A percentile compares a stretch with the other conserved stretches of the same genome.
phyloP scores from a whole-genome alignment of 169 alveolate species.

The Plasmodium fragile region DNA sequence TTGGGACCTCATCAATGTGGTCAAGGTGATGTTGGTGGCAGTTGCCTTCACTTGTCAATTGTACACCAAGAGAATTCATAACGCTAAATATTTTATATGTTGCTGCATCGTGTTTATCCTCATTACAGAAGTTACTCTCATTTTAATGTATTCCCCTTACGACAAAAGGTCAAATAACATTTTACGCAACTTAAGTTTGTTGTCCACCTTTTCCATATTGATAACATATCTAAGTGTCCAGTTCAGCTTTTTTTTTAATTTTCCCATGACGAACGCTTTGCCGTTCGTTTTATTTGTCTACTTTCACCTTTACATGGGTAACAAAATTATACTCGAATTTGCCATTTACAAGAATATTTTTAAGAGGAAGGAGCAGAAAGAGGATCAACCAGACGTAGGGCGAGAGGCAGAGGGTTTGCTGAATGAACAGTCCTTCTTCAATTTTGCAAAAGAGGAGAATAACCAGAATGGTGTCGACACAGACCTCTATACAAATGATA shows the following conservation, averaged over 20 bases:
- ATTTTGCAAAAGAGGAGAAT: not conserved
- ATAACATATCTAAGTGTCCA: constrained; percentile 44
- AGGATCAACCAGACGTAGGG: not conserved
- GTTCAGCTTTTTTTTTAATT: constrained; percentile 38
- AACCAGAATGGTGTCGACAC: not conserved
- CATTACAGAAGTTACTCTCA: constrained; percentile 42
- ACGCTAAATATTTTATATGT: constrained; percentile 65
- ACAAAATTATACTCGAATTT: constrained; percentile 64
- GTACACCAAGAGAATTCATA: constrained; percentile 31
- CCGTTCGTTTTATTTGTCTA: constrained; percentile 40
- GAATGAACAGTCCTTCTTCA: constrained; percentile 26
- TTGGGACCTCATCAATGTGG: constrained; percentile 53
- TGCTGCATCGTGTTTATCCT: constrained; percentile 40
- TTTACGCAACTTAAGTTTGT: constrained; percentile 34
- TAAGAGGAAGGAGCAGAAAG: not conserved
- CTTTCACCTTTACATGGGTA: constrained; percentile 40
- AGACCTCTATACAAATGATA: not conserved
- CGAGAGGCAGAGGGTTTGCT: constrained; percentile 12
- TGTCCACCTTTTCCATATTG: constrained; percentile 44
- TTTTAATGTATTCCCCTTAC: constrained; percentile 62
- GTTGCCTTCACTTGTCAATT: constrained; percentile 42
- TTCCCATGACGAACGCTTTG: constrained; percentile 4
- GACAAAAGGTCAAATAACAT: constrained; percentile 72
- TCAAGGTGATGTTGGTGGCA: constrained; percentile 38
- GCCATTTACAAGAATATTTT: constrained; percentile 53